Evolutionary conservation across 345 rosid genomes (phyloP).

Genomic region (Linum usitatissimum): DNA sequence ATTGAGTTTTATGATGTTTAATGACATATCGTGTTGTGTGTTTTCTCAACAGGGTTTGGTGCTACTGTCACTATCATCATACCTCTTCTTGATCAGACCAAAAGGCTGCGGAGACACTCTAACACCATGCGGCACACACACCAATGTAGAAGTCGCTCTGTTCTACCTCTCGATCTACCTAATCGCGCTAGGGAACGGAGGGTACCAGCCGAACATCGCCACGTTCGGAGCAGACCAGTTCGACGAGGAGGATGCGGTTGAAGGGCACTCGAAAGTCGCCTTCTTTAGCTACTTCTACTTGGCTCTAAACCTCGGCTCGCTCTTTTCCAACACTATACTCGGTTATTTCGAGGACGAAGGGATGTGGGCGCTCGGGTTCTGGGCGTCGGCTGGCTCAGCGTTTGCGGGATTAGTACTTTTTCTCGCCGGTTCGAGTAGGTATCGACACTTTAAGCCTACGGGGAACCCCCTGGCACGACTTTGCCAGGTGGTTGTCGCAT

Average conservation of each 20-base stretch:
- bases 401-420: slow-evolving; percentile 62
- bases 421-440: slow-evolving; percentile 56
- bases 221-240: slow-evolving; percentile 97
- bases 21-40: slow-evolving; percentile 3
- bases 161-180: slow-evolving; percentile 90
- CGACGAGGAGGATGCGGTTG: slow-evolving; percentile 80
- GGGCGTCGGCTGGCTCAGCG: slow-evolving; percentile 88
- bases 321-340: slow-evolving; percentile 86
- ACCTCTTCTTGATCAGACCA: slow-evolving; percentile 69
- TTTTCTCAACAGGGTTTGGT: slow-evolving; percentile 54
- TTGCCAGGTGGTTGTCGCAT: slow-evolving; percentile 75
- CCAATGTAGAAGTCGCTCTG: slow-evolving; percentile 46
- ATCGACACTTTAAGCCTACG: slow-evolving; percentile 77
- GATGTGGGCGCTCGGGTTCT: slow-evolving; percentile 89
- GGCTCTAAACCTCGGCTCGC: slow-evolving; percentile 83
- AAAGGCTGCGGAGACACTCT: slow-evolving; percentile 63
- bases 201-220: slow-evolving; percentile 95
- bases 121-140: slow-evolving; percentile 64
- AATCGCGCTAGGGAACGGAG: slow-evolving; percentile 86
- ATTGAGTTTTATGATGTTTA: not conserved
- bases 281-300: slow-evolving; percentile 98
- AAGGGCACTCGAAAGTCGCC: slow-evolving; percentile 73
- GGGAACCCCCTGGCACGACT: slow-evolving; percentile 86
- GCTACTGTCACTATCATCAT: slow-evolving; percentile 59
- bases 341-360: slow-evolving; percentile 93